A percentile compares a stretch with the other conserved stretches of the same genome.
Evolutionary conservation across 2,329 filamentous ascomycete species (phyloP).

Genomic region (Aspergillus quadrilineatus): DNA sequence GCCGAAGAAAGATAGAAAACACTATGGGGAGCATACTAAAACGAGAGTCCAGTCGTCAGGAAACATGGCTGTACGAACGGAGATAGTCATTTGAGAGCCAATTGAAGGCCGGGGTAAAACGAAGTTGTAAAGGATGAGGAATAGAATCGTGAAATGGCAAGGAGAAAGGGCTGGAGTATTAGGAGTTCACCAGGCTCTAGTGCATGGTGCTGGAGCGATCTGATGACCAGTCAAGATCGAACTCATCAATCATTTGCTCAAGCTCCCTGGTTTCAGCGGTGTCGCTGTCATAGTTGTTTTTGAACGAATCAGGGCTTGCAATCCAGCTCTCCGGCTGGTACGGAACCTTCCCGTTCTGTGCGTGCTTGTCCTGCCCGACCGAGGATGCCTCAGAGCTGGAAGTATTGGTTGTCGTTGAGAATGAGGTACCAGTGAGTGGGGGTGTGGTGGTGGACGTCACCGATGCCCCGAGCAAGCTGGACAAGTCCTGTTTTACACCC

Average conservation of each 20-base stretch:
- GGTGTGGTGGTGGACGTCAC: conserved; percentile 18
- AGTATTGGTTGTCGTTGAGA: conserved; percentile 22
- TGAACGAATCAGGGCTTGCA: conserved; percentile 30
- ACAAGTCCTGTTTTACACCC: conserved; percentile 33
- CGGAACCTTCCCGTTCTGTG: conserved; percentile 5
- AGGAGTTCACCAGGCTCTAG: neutral
- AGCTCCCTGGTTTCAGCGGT: conserved; percentile 27
- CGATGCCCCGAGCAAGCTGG: conserved; percentile 26
- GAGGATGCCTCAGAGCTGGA: conserved; percentile 15
- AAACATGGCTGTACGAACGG: neutral
- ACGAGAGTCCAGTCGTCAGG: neutral
- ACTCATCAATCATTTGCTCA: conserved; percentile 34
- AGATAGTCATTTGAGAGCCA: neutral
- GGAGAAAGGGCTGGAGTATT: neutral
- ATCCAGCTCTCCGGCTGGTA: conserved; percentile 32
- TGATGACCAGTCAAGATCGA: conserved; percentile 34
- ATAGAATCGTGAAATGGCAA: neutral
- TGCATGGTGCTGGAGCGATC: conserved; percentile 14
- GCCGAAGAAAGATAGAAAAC: neutral
- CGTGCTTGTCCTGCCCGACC: neutral
- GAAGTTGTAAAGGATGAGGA: neutral
- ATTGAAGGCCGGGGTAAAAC: neutral
- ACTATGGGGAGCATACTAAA: neutral
- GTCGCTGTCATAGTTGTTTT: conserved; percentile 27
- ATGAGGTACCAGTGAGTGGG: conserved; percentile 17